Base-by-base conservation (phyloP, 805 yeast genomes). In the Metschnikowia gruessii region DNA sequence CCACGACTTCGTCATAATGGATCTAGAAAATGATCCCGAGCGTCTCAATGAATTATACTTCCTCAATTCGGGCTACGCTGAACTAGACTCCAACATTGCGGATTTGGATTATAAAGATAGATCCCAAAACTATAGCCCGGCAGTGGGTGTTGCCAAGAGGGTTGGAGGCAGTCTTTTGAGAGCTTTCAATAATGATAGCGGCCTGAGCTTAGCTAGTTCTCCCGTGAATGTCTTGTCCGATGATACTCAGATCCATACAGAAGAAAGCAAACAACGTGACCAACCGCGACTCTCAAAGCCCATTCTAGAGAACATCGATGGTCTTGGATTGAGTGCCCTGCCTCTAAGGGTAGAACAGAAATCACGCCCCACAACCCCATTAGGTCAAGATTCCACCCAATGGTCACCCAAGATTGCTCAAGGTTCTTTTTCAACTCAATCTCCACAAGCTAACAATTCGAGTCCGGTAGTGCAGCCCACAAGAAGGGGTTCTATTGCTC, bases 111-210 rank as follows among this genome's bases (percentile, higher is more conserved):
- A 85, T 7, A 74, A 84, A 2, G 76, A 73, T 39, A 26, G 47
- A 10, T 83, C 82, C 47, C 96, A 89, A 49, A 76, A 87, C 7
- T 78, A 82, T 51, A 78, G 81, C 50, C 96, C 96, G 1, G 89
- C 89, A 3, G 76, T 83, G 30, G 96, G 96, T n/a, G 75, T 89
- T 40, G 91, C 90, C 7, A 76, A 80, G 42, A 74, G 83, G 45
- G 72, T 88, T 36, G 79, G 72, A 9, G 40, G 44, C 32, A 43
- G 51, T 22, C 33, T 54, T 19, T 40, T 51, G 39, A 72, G 70
- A 40, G 81, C 79, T 1, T 61, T 68, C 33, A 58, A 52, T 9
- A 59, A 64, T 3, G 64, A 60, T 37, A 45, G 48, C 21, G 43
- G 31, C 4, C 47, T 39, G 47, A 44, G 47, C 24, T n/a, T 42